These are phyloP conservation scores for Bacterosira constricta DNA, from an alignment of 108 stramenopile genomes.

Conservation along the genomic window DNA sequence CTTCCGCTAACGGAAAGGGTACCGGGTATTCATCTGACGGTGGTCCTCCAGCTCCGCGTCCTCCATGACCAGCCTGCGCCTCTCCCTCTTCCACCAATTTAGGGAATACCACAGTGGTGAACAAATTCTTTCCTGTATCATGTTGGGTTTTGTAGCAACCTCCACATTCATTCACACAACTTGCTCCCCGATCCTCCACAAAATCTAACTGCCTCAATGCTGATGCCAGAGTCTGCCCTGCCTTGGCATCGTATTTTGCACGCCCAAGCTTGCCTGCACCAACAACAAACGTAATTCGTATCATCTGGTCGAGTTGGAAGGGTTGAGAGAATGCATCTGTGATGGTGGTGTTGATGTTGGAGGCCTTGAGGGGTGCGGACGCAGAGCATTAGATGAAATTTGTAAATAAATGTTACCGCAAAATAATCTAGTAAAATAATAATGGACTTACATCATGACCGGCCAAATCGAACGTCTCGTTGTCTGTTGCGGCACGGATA, in stretches of 20 bases:
- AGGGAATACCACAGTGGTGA: slow-evolving; percentile 90
- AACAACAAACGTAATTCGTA: slow-evolving; percentile 86
- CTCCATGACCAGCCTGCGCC: slow-evolving; percentile 33
- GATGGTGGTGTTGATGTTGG: slow-evolving; percentile 66
- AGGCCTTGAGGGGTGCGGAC: background rate
- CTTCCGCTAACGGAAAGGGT: slow-evolving; percentile 50
- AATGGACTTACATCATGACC: slow-evolving; percentile 49
- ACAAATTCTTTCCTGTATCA: slow-evolving; percentile 92
- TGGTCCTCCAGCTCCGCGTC: background rate
- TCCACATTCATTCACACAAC: slow-evolving; percentile 73
- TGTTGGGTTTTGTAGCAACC: slow-evolving; percentile 92
- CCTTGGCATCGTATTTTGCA: slow-evolving; percentile 84
- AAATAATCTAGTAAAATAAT: background rate
- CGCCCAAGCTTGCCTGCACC: slow-evolving; percentile 88
- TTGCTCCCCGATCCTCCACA: slow-evolving; percentile 86
- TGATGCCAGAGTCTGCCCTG: slow-evolving; percentile 74
- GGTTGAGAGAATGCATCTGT: slow-evolving; percentile 66
- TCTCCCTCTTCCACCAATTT: slow-evolving; percentile 27
- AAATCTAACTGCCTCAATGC: slow-evolving; percentile 75
- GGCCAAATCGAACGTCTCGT: slow-evolving; percentile 84
- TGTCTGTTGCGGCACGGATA: slow-evolving; percentile 72
- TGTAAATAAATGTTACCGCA: background rate
- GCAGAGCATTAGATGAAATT: background rate
- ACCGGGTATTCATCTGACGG: slow-evolving; percentile 1
- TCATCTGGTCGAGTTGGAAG: slow-evolving; percentile 72